Percentiles rank a stretch among this genome's conserved stretches.
Evolutionary conservation across 495 filamentous ascomycete species (phyloP).

Genomic region (Staphylotrichum tortipilum): DNA sequence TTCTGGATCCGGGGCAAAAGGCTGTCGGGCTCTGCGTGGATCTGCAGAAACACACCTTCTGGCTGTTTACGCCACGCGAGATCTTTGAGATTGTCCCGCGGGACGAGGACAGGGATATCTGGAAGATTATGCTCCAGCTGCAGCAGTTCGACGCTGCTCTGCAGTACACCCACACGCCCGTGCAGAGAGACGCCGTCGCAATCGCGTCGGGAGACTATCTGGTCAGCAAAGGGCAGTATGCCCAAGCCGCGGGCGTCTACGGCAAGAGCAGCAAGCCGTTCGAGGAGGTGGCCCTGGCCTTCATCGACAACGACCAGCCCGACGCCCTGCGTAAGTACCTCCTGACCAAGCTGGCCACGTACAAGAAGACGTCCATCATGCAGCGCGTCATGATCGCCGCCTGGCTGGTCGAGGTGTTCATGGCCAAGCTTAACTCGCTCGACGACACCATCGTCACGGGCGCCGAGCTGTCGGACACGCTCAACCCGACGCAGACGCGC

Average conservation of each 20-base stretch:
- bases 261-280: conserved; percentile 94
- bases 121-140: conserved; percentile 78
- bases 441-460: conserved; percentile 91
- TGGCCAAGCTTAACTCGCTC: conserved; percentile 90
- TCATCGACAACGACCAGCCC: conserved; percentile 81
- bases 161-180: conserved; percentile 60
- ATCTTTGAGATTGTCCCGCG: conserved; percentile 88
- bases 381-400: conserved; percentile 90
- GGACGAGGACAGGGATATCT: conserved; percentile 87
- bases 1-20: conserved; percentile 72
- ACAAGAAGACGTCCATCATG: conserved; percentile 81
- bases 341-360: conserved; percentile 67
- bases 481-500: conserved; percentile 59
- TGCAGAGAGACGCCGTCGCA: conserved; percentile 81
- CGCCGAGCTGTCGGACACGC: conserved; percentile 67
- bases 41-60: conserved; percentile 87
- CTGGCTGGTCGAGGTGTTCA: conserved; percentile 93
- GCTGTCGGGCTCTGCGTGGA: conserved; percentile 77
- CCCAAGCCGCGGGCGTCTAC: conserved; percentile 82
- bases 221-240: conserved; percentile 64
- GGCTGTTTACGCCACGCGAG: conserved; percentile 82
- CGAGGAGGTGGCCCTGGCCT: conserved; percentile 83
- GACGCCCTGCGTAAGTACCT: conserved; percentile 91
- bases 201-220: conserved; percentile 85
- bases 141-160: conserved; percentile 83